Percentiles rank a stretch among this genome's conserved stretches.
phyloP scores from a whole-genome alignment of 2,329 filamentous ascomycete genomes.

The Cladosporium oxysporum region DNA sequence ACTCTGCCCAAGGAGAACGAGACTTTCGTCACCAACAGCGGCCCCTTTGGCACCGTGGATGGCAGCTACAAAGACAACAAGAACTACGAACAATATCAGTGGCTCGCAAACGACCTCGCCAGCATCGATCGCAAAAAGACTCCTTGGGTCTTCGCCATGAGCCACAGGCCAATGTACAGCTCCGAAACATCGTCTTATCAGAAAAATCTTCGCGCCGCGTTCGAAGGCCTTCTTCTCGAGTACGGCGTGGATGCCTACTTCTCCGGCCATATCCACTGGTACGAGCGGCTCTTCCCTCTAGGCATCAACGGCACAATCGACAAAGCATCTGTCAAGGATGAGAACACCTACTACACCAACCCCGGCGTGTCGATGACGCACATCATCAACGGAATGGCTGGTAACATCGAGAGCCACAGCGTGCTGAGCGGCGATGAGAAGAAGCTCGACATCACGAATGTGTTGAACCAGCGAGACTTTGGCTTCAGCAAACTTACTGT shows the following conservation, averaged over 20 bases:
- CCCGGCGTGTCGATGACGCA: slow-evolving; percentile 53
- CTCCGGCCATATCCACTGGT: slow-evolving; percentile 48
- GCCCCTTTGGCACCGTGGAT: slow-evolving; percentile 46
- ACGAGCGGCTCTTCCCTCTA: slow-evolving; percentile 40
- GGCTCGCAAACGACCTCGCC: slow-evolving; percentile 48
- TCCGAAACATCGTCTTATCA: slow-evolving; percentile 28
- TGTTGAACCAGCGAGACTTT: slow-evolving; percentile 50
- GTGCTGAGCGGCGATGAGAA: slow-evolving; percentile 39
- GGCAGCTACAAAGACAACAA: slow-evolving; percentile 28
- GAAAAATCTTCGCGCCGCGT: slow-evolving; percentile 42
- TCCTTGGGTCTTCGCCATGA: slow-evolving; percentile 53
- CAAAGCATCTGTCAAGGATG: slow-evolving; percentile 44
- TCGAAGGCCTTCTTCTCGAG: slow-evolving; percentile 48
- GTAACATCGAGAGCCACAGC: slow-evolving; percentile 55
- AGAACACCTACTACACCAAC: slow-evolving; percentile 53
- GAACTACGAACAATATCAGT: slow-evolving; percentile 48
- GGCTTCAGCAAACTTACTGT: slow-evolving; percentile 53
- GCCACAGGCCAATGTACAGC: slow-evolving; percentile 53
- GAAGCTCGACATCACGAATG: slow-evolving; percentile 46
- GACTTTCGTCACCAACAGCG: slow-evolving; percentile 38
- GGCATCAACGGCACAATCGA: slow-evolving; percentile 33
- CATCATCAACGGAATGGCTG: slow-evolving; percentile 56
- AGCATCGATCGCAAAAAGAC: slow-evolving; percentile 50
- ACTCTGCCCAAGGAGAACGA: slow-evolving; percentile 43
- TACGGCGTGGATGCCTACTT: slow-evolving; percentile 51